These are phyloP conservation scores for Mortierella sp. DNA, from an alignment of 371 early-diverging fungal species.

Conservation along the genomic window DNA sequence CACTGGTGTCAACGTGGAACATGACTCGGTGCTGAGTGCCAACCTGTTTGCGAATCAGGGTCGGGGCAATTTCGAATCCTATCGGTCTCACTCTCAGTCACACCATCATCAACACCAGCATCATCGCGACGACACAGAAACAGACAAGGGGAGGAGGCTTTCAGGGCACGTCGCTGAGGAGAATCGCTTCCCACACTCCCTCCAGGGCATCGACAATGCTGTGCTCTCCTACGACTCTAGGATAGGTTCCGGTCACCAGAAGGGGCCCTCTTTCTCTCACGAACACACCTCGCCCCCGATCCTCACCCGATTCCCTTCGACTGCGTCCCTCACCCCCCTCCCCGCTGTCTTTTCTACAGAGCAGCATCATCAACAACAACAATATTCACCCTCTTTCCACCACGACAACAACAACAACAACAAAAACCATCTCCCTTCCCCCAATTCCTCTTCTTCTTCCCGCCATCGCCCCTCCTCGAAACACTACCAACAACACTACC, in stretches of 20 bases:
- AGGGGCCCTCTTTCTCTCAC: neutral
- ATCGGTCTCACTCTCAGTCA: conserved; percentile 5
- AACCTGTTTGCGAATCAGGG: conserved; percentile 20
- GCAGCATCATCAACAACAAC: conserved; percentile 2
- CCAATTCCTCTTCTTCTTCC: conserved; percentile 10
- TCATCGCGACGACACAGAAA: conserved; percentile 10
- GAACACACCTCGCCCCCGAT: neutral
- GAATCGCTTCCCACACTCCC: neutral
- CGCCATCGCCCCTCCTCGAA: conserved; percentile 17
- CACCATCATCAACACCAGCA: conserved; percentile 1
- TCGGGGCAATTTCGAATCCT: conserved; percentile 26
- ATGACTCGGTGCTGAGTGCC: conserved; percentile 16
- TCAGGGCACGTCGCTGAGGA: neutral
- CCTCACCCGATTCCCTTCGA: conserved; percentile 13
- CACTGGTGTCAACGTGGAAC: neutral
- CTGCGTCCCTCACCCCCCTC: conserved; percentile 12
- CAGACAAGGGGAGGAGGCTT: neutral
- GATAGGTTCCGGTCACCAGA: neutral
- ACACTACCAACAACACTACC: conserved; percentile 9
- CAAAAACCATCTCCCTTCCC: conserved; percentile 7
- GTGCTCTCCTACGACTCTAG: neutral
- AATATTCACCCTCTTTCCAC: neutral
- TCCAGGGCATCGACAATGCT: neutral
- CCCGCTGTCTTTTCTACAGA: conserved; percentile 11
- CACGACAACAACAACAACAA: conserved; percentile 12